A percentile compares a stretch with the other conserved stretches of the same genome.
Evolutionary conservation across 805 yeast species (phyloP).

Genomic region (Kazachstania viticola): DNA sequence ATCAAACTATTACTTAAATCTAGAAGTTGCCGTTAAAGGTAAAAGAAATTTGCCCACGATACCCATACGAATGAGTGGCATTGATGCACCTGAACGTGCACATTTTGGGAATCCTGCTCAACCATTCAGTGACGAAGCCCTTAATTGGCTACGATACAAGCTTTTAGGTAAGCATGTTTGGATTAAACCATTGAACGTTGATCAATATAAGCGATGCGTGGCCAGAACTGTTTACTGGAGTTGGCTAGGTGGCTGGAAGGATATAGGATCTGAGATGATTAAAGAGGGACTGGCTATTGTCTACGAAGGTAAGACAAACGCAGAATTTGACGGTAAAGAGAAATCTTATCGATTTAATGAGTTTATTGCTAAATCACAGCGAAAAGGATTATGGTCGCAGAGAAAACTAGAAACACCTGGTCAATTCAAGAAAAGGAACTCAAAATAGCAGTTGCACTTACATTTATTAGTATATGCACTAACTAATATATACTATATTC

Average conservation of each 20-base stretch:
- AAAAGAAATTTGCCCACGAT: slow-evolving; percentile 40
- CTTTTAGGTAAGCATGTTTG: slow-evolving; percentile 57
- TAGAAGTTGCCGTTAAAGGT: slow-evolving; percentile 19
- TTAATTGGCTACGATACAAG: slow-evolving; percentile 59
- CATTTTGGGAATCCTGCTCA: slow-evolving; percentile 94
- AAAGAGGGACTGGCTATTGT: slow-evolving; percentile 74
- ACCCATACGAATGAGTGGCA: slow-evolving; percentile 76
- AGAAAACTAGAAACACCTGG: slow-evolving; percentile 59
- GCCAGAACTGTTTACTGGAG: slow-evolving; percentile 53
- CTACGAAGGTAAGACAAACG: slow-evolving; percentile 71
- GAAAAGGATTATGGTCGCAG: slow-evolving; percentile 61
- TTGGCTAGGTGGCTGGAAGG: slow-evolving; percentile 55
- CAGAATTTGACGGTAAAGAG: slow-evolving; percentile 79
- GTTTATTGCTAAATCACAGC: slow-evolving; percentile 40
- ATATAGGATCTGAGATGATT: slow-evolving; percentile 83
- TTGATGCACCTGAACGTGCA: slow-evolving; percentile 93
- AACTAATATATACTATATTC: no score
- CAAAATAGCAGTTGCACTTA: no score
- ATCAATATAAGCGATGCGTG: slow-evolving; percentile 84
- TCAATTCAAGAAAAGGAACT: slow-evolving; percentile 53
- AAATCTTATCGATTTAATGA: slow-evolving; percentile 48
- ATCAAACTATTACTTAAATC: slow-evolving; percentile 16
- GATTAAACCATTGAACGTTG: slow-evolving; percentile 68
- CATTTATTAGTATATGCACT: no score
- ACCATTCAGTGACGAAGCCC: slow-evolving; percentile 74